Evolutionary conservation across 805 yeast species (phyloP).

Genomic region (Yamadazyma sp.): DNA sequence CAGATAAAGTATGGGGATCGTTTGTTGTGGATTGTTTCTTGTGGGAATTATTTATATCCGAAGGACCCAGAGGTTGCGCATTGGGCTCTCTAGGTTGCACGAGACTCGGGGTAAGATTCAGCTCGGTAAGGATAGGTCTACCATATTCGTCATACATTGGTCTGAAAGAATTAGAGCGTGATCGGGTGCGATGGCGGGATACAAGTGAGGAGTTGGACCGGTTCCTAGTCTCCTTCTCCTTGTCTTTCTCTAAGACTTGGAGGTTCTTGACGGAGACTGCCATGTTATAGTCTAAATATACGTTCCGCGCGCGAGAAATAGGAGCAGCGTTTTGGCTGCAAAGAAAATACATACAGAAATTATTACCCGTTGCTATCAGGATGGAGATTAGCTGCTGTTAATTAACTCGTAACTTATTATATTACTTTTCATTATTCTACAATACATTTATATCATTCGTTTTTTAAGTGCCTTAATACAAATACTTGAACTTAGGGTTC

Average conservation of each 20-base stretch:
- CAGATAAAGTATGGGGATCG: background rate
- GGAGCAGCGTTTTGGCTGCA: too few relatives aligned
- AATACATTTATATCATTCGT: too few relatives aligned
- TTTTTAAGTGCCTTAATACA: too few relatives aligned
- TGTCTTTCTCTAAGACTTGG: background rate
- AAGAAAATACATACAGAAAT: background rate
- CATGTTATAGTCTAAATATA: too few relatives aligned
- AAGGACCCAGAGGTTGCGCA: too few relatives aligned
- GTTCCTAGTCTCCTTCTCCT: background rate
- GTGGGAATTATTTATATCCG: too few relatives aligned
- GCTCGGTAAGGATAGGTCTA: slow-evolving; percentile 4
- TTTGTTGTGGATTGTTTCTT: slow-evolving; percentile 1
- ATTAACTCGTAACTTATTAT: too few relatives aligned
- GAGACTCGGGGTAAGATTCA: background rate
- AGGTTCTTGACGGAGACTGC: background rate
- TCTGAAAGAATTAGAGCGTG: slow-evolving; percentile 11
- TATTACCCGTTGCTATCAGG: too few relatives aligned
- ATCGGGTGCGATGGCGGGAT: slow-evolving; percentile 5
- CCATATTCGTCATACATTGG: slow-evolving; percentile 8
- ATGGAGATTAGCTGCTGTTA: too few relatives aligned
- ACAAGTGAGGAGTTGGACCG: slow-evolving; percentile 11
- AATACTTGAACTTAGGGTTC: slow-evolving; percentile 36
- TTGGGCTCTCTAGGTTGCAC: background rate
- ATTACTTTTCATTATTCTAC: too few relatives aligned
- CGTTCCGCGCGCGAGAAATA: too few relatives aligned